Percentiles rank a stretch among this genome's conserved stretches.
These are phyloP conservation scores for Pseudonectria foliicola DNA, from an alignment of 2,329 filamentous ascomycete species.

Conservation along the genomic window DNA sequence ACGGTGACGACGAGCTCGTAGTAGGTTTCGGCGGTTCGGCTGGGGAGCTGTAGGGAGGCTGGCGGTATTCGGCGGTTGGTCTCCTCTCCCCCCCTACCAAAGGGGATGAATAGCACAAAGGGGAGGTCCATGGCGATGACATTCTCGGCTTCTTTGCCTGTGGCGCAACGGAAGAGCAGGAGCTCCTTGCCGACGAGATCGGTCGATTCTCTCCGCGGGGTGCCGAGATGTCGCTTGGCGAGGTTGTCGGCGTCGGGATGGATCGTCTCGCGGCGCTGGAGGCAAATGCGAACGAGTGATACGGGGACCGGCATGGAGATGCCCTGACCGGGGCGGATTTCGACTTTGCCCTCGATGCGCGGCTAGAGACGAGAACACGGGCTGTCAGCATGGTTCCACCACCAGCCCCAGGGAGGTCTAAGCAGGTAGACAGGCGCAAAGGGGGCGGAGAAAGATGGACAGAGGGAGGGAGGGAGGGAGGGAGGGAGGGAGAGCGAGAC, in stretches of 20 bases:
- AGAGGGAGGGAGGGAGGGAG: constrained; percentile 7
- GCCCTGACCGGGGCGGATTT: constrained; percentile 81
- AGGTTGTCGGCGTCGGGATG: constrained; percentile 93
- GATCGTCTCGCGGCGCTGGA: constrained; percentile 91
- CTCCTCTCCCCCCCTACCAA: constrained; percentile 84
- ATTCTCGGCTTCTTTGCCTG: constrained; percentile 77
- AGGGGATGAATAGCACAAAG: constrained; percentile 96
- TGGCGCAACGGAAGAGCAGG: constrained; percentile 77
- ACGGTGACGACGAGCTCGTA: constrained; percentile 96
- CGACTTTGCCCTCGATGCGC: constrained; percentile 94
- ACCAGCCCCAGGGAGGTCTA: too few relatives aligned
- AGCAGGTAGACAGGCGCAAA: too few relatives aligned
- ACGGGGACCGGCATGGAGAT: constrained; percentile 83
- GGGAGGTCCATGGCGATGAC: constrained; percentile 95
- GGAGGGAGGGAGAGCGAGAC: constrained; percentile 4
- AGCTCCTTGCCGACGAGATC: constrained; percentile 96
- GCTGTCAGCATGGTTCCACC: constrained; percentile 10
- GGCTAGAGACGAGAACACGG: constrained; percentile 53
- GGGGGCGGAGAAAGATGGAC: too few relatives aligned
- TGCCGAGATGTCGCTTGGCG: constrained; percentile 83
- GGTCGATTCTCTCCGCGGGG: constrained; percentile 80
- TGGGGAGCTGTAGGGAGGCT: constrained; percentile 82
- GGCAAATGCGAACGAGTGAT: constrained; percentile 87
- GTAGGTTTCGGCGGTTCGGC: constrained; percentile 90
- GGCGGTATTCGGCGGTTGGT: constrained; percentile 84